phyloP scores from a whole-genome alignment of 78 protist genomes.

The Anaeramoeba flamelloides region DNA sequence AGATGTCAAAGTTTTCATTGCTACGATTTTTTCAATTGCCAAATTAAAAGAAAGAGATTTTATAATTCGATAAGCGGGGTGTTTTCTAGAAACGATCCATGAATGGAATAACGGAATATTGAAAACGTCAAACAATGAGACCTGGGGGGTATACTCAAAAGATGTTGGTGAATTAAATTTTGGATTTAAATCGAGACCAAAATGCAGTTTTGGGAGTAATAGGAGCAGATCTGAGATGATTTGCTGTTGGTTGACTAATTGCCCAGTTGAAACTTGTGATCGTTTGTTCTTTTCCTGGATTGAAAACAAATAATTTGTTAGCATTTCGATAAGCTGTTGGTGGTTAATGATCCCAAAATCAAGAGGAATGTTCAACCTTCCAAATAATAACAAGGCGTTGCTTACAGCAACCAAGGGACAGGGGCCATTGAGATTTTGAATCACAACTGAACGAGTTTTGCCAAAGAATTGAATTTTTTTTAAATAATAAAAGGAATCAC shows the following conservation, averaged over 20 bases:
- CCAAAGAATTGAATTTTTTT: too few species aligned
- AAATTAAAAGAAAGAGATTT: too few species aligned
- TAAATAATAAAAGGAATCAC: too few species aligned
- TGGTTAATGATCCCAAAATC: background rate
- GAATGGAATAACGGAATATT: background rate
- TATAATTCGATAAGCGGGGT: too few species aligned
- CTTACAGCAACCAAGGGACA: background rate
- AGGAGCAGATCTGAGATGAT: background rate
- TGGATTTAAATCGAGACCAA: background rate
- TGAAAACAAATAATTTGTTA: background rate
- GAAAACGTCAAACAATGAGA: background rate
- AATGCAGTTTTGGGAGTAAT: background rate
- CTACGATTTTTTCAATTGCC: too few species aligned
- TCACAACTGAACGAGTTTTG: too few species aligned
- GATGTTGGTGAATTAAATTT: background rate
- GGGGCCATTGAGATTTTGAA: background rate
- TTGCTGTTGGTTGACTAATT: background rate
- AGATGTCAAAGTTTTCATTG: too few species aligned
- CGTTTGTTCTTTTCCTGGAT: background rate
- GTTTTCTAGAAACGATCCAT: too few species aligned
- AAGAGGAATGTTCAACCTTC: background rate
- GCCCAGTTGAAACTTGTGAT: background rate
- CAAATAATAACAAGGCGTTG: background rate
- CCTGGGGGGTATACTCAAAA: background rate
- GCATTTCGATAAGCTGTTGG: background rate